phyloP scores from a whole-genome alignment of 2,329 filamentous ascomycete species.

The Cercospora sojina region DNA sequence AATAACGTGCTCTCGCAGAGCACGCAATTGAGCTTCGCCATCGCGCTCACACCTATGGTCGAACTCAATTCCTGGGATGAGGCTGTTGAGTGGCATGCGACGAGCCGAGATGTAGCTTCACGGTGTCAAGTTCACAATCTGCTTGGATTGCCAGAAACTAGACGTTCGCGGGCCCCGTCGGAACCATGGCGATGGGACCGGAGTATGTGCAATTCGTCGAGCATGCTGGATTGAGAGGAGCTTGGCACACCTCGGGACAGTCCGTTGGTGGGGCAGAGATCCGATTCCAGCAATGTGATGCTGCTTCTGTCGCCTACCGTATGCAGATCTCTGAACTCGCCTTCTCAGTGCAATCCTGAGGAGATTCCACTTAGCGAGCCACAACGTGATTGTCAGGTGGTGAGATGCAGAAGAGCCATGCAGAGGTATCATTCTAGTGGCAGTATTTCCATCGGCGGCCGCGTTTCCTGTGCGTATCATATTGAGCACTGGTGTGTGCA shows the following conservation, averaged over 20 bases:
- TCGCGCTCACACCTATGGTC: constrained; percentile 13
- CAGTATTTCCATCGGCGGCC: background rate
- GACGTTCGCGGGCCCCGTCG: background rate
- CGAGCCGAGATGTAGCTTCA: constrained; percentile 12
- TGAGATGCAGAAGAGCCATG: background rate
- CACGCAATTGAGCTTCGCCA: constrained; percentile 20
- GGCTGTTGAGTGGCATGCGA: constrained; percentile 5
- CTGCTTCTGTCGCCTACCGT: background rate
- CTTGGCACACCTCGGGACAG: background rate
- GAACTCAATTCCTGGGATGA: constrained; percentile 9
- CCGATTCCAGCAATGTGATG: background rate
- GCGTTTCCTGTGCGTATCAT: background rate
- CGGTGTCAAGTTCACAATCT: background rate
- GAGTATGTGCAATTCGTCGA: background rate
- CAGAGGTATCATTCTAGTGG: background rate
- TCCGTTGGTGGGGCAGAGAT: background rate
- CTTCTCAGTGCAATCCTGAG: background rate
- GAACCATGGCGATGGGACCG: background rate
- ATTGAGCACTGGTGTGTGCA: background rate
- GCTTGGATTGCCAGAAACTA: constrained; percentile 13
- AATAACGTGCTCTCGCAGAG: constrained; percentile 5
- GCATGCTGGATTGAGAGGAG: background rate
- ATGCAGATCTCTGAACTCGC: background rate
- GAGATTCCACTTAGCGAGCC: background rate
- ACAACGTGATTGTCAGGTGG: background rate